Evolutionary conservation across 1,284 basidiomycete genomes (phyloP), one percentile per base, ranked within the genome.

Genomic region (Earliella scabrosa): DNA sequence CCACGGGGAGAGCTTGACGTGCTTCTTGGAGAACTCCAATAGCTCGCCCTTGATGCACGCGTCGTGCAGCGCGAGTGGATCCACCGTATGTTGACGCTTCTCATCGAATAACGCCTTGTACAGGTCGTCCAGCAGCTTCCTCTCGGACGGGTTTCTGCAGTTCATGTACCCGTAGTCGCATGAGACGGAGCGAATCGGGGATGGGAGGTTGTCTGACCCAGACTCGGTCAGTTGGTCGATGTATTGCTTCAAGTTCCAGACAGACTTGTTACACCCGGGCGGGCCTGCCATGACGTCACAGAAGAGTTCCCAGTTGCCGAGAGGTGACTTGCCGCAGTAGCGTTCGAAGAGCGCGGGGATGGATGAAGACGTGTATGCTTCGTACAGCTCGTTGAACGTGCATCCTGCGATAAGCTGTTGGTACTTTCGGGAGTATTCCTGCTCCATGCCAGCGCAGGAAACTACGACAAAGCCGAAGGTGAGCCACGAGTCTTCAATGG

Each of bases 241-340:
- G 44, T 58, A 72, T 31, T 69, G 65, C 60, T 77, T 79, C 26
- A 79, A 65, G 27, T 66, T 13, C 77, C 77, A 79, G 20, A 77
- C 75, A 0, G 75, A 74, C 46, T 71, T 68, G 27, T 49, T 46
- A 2, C 14, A 4, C 8, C 10, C 4, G 9, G 64, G 63, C 2
- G 61, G 59, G n/a, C 46, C 36, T 1, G 35, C 44, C 40, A 77
- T 57, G 13, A 73, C 61, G 21, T 73, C 71, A 11, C 60, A 54
- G 43, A 77, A 64, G 38, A 66, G 53, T 35, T 20, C 39, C 16
- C 58, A 14, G 57, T 51, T 3, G 18, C 10, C 8, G 5, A 27
- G 11, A n/a, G 24, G 8, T 11, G 36, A n/a, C 3, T 16, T 38
- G 4, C 11, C 21, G 39, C n/a, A 4, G 49, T 51, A 36, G 8